phyloP scores from a whole-genome alignment of 1,284 basidiomycete species.

The Somion occarium region DNA sequence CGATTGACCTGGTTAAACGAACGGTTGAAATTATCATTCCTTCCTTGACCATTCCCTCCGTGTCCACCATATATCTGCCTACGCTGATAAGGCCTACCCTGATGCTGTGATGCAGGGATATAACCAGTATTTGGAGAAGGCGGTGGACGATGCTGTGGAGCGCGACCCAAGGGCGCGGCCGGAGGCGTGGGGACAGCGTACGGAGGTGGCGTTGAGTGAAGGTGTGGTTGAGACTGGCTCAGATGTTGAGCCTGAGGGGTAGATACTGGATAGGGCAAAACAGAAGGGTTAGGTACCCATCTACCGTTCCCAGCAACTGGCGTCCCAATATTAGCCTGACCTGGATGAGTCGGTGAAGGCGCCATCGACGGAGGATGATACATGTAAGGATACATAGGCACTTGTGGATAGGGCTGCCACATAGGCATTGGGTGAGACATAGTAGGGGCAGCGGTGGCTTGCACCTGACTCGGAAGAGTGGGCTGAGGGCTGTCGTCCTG shows the following conservation, averaged over 20 bases:
- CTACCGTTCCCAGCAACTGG: not conserved
- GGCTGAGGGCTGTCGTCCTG: conserved; percentile 9
- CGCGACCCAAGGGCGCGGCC: not conserved
- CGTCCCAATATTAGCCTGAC: too few species aligned
- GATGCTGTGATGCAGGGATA: too few species aligned
- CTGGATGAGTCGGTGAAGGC: not conserved
- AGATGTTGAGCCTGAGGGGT: not conserved
- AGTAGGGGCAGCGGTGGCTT: not conserved
- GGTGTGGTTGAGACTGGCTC: not conserved
- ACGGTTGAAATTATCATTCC: not conserved
- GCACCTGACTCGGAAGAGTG: not conserved
- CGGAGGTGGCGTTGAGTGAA: not conserved
- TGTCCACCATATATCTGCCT: too few species aligned
- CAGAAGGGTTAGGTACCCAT: not conserved
- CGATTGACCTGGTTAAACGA: not conserved
- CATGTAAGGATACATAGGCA: conserved; percentile 10
- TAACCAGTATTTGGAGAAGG: too few species aligned
- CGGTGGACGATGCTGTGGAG: not conserved
- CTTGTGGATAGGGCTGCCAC: conserved; percentile 9
- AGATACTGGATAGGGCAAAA: not conserved
- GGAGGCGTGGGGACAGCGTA: not conserved
- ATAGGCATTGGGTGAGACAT: not conserved
- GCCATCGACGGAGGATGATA: conserved; percentile 7
- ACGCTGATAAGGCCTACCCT: too few species aligned
- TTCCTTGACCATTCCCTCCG: not conserved